phyloP scores from a whole-genome alignment of 129 eudicot species.

The Lactuca saligna region DNA sequence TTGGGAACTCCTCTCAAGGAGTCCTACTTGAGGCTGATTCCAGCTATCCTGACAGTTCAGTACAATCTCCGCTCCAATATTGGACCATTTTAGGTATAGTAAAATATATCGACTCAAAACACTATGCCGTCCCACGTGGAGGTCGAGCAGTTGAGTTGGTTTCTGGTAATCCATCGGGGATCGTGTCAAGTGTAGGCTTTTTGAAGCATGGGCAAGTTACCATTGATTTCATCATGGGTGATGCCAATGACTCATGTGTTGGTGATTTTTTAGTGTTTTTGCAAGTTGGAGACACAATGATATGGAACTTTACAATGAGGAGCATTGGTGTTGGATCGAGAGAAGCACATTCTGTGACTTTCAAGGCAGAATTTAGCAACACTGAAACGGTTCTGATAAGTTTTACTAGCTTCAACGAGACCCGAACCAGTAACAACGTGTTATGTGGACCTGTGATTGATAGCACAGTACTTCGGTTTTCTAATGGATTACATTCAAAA shows the following conservation, averaged over 20 bases:
- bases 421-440: slow-evolving; percentile 26
- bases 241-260: slow-evolving; percentile 44
- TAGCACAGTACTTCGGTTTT: slow-evolving; percentile 18
- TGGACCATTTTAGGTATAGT: slow-evolving; percentile 36
- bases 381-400: slow-evolving; percentile 7
- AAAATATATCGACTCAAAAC: slow-evolving; percentile 44
- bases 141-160: slow-evolving; percentile 39
- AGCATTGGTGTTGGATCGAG: slow-evolving; percentile 42
- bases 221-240: slow-evolving; percentile 40
- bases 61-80: slow-evolving; percentile 26
- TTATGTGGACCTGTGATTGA: slow-evolving; percentile 47
- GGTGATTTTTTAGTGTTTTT: slow-evolving; percentile 31
- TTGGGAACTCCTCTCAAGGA: slow-evolving; percentile 39
- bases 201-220: slow-evolving; percentile 16
- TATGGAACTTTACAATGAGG: slow-evolving; percentile 28
- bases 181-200: slow-evolving; percentile 6
- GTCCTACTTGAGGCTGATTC: slow-evolving; percentile 28
- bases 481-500: slow-evolving; percentile 1
- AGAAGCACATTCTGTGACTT: slow-evolving; percentile 20
- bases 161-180: slow-evolving; percentile 33
- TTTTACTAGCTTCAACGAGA: slow-evolving; percentile 34
- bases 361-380: slow-evolving; percentile 9
- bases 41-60: not conserved
- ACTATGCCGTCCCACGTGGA: slow-evolving; percentile 40
- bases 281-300: slow-evolving; percentile 21